Evolutionary conservation across 2,329 filamentous ascomycete genomes (phyloP), one percentile per base, ranked within the genome.

Genomic region (Diaporthe australafricana): DNA sequence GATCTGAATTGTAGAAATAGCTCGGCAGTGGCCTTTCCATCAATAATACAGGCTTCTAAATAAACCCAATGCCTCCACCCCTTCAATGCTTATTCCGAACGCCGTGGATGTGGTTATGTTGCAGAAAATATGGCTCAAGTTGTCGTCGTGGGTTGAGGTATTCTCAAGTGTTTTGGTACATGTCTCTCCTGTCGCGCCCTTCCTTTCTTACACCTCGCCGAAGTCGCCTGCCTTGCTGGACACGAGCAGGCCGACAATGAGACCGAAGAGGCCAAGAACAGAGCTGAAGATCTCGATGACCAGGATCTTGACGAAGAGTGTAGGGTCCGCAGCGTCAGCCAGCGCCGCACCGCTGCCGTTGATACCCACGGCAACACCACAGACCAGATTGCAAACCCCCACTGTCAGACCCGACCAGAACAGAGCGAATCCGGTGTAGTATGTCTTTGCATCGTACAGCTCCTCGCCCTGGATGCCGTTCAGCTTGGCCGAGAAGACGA

Each of bases 251-350:
- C 97, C 96, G 77, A 99, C 92, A 79, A 99, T 99, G 75, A 99
- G 88, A 72, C 96, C 97, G 79, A 99, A 99, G 4, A 99, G 90
- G 75, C 97, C 96, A 14, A 99, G 88, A 62, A 99, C 96, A 50
- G 96, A 98, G 81, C 95, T 98, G 87, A 99, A 99, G 82, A 99
- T 99, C 84, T 99, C 97, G 79, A 99, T 97, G 77, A 99, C 96
- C 67, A 99, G 91, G 77, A 99, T 98, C 86, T 98, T 98, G 84
- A 99, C 96, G 84, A 99, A 99, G 94, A 99, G 87, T 74, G 90
- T 92, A 52, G 94, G 89, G 81, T 99, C 96, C 20, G 96, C 94
- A 74, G 97, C 96, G 88, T 99, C 97, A 35, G 96, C 96, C 77
- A 99, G 85, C 62, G 97, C 97, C 76, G 96, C 96, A 83, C 96